Conservation (phyloP, 23 red algal species). For the Gracilaria vermiculophylla region DNA sequence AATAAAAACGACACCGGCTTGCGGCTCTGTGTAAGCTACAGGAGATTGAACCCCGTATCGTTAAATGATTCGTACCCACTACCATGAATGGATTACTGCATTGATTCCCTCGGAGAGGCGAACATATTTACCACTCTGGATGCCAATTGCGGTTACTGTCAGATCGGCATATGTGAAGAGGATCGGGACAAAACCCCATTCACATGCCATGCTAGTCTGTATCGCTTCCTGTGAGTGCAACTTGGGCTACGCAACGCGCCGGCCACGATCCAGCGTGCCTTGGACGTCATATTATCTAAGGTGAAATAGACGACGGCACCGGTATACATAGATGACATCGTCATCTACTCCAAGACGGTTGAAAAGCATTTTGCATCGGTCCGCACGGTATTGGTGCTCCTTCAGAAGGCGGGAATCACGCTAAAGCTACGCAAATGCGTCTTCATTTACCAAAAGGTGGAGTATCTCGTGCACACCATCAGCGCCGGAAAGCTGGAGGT, state of each 20-base stretch:
- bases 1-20: background rate
- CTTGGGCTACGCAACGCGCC: slow-evolving; percentile 8
- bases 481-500: background rate
- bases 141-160: slow-evolving; percentile 23
- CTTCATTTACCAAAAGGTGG: background rate
- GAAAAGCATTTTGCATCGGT: background rate
- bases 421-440: background rate
- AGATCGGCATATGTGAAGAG: background rate
- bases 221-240: slow-evolving; percentile 3
- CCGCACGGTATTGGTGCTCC: background rate
- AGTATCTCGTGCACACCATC: slow-evolving; percentile 15
- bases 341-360: background rate
- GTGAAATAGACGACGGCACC: background rate
- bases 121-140: slow-evolving; percentile 21
- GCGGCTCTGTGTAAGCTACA: slow-evolving; percentile 15
- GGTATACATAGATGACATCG: slow-evolving; percentile 30
- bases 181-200: background rate
- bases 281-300: slow-evolving; percentile 11
- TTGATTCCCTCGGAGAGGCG: slow-evolving; percentile 19
- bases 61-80: slow-evolving; percentile 2
- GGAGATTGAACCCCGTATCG: slow-evolving; percentile 2
- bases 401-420: background rate
- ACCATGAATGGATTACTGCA: slow-evolving; percentile 33
- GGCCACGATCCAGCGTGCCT: slow-evolving; percentile 26
- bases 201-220: background rate